These are phyloP conservation scores for Fusarium staphyleae DNA, from an alignment of 2,329 filamentous ascomycete species.

Conservation along the genomic window DNA sequence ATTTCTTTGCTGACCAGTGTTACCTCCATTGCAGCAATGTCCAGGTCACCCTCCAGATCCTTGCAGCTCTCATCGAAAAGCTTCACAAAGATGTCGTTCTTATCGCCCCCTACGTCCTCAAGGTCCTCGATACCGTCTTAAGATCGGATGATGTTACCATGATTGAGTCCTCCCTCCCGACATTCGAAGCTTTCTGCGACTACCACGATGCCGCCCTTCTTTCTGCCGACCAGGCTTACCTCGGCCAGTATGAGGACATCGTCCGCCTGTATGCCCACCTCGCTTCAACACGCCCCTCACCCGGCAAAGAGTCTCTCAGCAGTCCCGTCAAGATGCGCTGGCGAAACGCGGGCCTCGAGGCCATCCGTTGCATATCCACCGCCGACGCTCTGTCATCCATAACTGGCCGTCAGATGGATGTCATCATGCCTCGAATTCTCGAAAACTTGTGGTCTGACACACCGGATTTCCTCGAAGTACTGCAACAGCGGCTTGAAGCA, in stretches of 20 bases:
- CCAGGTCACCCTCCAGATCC: slow-evolving; percentile 92
- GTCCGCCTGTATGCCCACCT: slow-evolving; percentile 81
- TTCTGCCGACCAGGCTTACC: slow-evolving; percentile 83
- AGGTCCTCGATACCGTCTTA: slow-evolving; percentile 82
- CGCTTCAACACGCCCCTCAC: slow-evolving; percentile 68
- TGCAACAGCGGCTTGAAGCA: slow-evolving; percentile 71
- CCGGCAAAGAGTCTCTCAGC: slow-evolving; percentile 64
- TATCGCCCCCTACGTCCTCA: slow-evolving; percentile 84
- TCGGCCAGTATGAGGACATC: slow-evolving; percentile 81
- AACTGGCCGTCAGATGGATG: slow-evolving; percentile 76
- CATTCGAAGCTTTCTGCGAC: slow-evolving; percentile 87
- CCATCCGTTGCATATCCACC: slow-evolving; percentile 80
- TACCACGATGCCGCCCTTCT: slow-evolving; percentile 87
- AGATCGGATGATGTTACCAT: slow-evolving; percentile 88
- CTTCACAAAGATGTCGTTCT: slow-evolving; percentile 88
- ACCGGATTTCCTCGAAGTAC: slow-evolving; percentile 70
- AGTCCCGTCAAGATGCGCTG: slow-evolving; percentile 80
- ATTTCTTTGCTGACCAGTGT: slow-evolving; percentile 9
- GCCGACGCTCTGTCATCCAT: slow-evolving; percentile 81
- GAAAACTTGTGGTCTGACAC: slow-evolving; percentile 84
- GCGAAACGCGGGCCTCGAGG: slow-evolving; percentile 76
- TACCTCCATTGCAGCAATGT: slow-evolving; percentile 70
- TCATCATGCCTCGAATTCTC: slow-evolving; percentile 84
- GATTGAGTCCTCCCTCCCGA: slow-evolving; percentile 87
- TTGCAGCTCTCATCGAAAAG: slow-evolving; percentile 92